Conservation (phyloP, 208 protist genomes). For the Crithidia acanthocephali region DNA sequence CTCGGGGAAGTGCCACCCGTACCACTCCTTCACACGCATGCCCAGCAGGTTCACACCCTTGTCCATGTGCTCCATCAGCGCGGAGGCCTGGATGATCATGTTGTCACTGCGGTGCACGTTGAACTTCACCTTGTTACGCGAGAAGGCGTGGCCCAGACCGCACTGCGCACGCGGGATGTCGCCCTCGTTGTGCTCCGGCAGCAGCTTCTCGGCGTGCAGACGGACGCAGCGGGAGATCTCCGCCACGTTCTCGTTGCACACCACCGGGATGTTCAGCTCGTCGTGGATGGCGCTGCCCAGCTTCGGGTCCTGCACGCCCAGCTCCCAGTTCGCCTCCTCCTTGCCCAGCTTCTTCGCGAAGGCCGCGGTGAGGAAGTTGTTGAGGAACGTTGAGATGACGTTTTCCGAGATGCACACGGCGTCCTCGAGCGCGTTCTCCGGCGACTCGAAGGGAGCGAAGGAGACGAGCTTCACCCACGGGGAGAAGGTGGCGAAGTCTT, state of each 20-base stretch:
- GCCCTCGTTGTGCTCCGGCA: conserved; percentile 93
- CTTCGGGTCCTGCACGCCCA: conserved; percentile 97
- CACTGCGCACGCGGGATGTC: conserved; percentile 98
- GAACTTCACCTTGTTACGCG: conserved; percentile 99
- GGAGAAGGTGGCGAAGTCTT: conserved; percentile 94
- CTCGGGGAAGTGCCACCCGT: conserved; percentile 99
- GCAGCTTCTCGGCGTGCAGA: conserved; percentile 94
- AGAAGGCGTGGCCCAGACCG: conserved; percentile 98
- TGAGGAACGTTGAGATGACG: conserved; percentile 87
- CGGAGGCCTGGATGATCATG: conserved; percentile 99
- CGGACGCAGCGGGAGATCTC: conserved; percentile 97
- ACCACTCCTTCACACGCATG: conserved; percentile 99
- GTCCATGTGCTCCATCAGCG: conserved; percentile 99
- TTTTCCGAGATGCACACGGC: conserved; percentile 98
- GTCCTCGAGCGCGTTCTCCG: conserved; percentile 98
- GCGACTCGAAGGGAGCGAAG: conserved; percentile 97
- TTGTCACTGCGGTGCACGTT: conserved; percentile 99
- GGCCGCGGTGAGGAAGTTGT: conserved; percentile 95
- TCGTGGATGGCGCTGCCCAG: conserved; percentile 96
- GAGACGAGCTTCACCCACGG: conserved; percentile 96
- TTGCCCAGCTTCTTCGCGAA: conserved; percentile 93
- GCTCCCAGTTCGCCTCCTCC: conserved; percentile 75
- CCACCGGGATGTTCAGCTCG: conserved; percentile 77
- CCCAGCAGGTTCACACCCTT: conserved; percentile 99
- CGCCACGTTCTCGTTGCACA: conserved; percentile 88